Base-by-base conservation (phyloP, 257 asterid genomes). In the Petunia secreta region DNA sequence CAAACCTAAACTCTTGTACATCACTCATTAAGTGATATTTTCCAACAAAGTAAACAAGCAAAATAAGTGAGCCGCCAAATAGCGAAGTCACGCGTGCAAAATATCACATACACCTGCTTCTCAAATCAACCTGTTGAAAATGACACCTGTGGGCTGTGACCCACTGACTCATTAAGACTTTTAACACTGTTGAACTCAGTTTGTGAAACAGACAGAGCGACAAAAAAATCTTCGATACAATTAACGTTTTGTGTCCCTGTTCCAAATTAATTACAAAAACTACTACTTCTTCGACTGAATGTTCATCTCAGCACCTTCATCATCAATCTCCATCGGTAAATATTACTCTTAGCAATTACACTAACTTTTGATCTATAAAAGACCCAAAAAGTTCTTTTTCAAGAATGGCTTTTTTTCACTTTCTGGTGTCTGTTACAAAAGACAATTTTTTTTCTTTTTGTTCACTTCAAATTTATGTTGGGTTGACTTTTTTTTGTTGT, bases 281-380 rank as follows among this genome's bases (percentile, higher is more conserved):
- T 46, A 41, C 75, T 41, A 25, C 40, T 62, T 34, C 15, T 57
- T 15, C 62, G 13, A 59, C 54, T 41, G 68, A 6, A 71, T 71
- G 77, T 34, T 71, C 60, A 48, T 71, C 77, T 48, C 60, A 2
- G 25, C 77, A 6, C 77, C 77, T 71, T 71, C 77, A 1, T 71
- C 77, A 48, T 71, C 46, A 71, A 71, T 71, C 77, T 50, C 77
- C 77, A 48, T 71, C 11, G 43, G 77, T 71, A 50, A 71, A 6
- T 36, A 25, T 25, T 25, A 3, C n/a, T 59, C 10, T 6, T 58
- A 8, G 0, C 66, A 6, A 8, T 9, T 9, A 7, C 63, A 58
- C 9, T 25, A 59, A 0, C 11, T 71, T 48, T 71, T 71, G 34
- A 71, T 71, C 43, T n/a, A 10, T 10, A 48, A 71, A 1, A 71